phyloP scores from a whole-genome alignment of 2,329 filamentous ascomycete species.

The Verticillium nonalfalfae region DNA sequence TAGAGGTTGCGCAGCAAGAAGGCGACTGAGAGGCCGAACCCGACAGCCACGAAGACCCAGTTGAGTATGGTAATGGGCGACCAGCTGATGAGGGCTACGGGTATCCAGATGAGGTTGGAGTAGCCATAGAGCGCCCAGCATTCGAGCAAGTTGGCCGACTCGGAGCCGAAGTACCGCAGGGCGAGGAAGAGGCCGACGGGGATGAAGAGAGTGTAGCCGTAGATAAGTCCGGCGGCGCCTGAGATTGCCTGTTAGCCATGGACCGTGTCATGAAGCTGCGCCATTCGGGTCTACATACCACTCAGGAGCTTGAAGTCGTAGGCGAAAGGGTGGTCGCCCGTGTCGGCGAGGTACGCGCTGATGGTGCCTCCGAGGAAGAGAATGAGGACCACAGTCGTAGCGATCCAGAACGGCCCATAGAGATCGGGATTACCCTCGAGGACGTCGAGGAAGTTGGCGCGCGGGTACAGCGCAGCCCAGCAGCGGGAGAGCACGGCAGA shows the following conservation, averaged over 20 bases:
- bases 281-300: constrained; percentile 41
- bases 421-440: constrained; percentile 94
- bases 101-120: constrained; percentile 94
- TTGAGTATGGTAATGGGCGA: constrained; percentile 81
- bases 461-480: constrained; percentile 81
- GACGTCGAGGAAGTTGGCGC: constrained; percentile 93
- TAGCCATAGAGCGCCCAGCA: constrained; percentile 96
- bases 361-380: constrained; percentile 94
- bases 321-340: constrained; percentile 66
- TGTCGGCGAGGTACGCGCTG: constrained; percentile 74
- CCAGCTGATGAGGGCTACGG: constrained; percentile 87
- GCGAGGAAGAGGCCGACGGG: constrained; percentile 81
- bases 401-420: constrained; percentile 98
- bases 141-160: constrained; percentile 87
- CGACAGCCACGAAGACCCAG: constrained; percentile 86
- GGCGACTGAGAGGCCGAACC: constrained; percentile 73
- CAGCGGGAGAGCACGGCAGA: constrained; percentile 82
- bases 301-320: constrained; percentile 90
- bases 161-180: constrained; percentile 91
- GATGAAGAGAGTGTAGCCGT: constrained; percentile 88
- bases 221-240: constrained; percentile 86
- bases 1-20: constrained; percentile 84
- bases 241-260: constrained; percentile 1
- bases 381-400: constrained; percentile 93
- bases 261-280: neutral